phyloP scores from a whole-genome alignment of 1,139 yeast genomes.

The Hemisphaericaspora subhashii region DNA sequence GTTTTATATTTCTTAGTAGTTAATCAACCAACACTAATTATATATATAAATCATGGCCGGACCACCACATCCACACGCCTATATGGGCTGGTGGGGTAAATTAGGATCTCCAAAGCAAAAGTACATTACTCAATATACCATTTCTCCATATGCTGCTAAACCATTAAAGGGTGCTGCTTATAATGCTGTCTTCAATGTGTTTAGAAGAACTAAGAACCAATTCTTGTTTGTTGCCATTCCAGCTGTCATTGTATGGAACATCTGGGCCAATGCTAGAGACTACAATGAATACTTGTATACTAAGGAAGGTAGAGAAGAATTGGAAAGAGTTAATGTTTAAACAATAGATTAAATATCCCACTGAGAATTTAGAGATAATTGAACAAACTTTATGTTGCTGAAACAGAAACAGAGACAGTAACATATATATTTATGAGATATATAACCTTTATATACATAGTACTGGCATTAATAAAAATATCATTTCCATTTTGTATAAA shows the following conservation, averaged over 20 bases:
- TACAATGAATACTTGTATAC: slow-evolving; percentile 95
- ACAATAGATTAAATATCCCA: too few species aligned
- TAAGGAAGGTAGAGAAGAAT: slow-evolving; percentile 95
- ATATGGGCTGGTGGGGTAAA: slow-evolving; percentile 98
- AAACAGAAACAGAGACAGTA: too few species aligned
- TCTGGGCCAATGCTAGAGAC: slow-evolving; percentile 87
- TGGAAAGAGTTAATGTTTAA: slow-evolving; percentile 75
- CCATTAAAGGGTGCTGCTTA: slow-evolving; percentile 87
- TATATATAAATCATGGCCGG: slow-evolving; percentile 53
- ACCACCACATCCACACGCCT: slow-evolving; percentile 73
- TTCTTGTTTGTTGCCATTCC: slow-evolving; percentile 78
- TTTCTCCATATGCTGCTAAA: slow-evolving; percentile 91
- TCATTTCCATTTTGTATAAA: neutral
- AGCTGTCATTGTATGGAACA: slow-evolving; percentile 73
- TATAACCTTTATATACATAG: neutral
- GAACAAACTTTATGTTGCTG: too few species aligned
- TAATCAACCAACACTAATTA: slow-evolving; percentile 1
- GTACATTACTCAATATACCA: slow-evolving; percentile 80
- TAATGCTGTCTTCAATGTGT: slow-evolving; percentile 87
- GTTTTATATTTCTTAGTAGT: neutral
- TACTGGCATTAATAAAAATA: slow-evolving; percentile 1
- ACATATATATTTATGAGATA: neutral
- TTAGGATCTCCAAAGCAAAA: slow-evolving; percentile 86
- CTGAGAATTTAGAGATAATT: too few species aligned
- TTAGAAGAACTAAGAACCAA: slow-evolving; percentile 92